Evolutionary conservation across 352 stramenopile genomes (phyloP).

Genomic region (Pythium diclinum): DNA sequence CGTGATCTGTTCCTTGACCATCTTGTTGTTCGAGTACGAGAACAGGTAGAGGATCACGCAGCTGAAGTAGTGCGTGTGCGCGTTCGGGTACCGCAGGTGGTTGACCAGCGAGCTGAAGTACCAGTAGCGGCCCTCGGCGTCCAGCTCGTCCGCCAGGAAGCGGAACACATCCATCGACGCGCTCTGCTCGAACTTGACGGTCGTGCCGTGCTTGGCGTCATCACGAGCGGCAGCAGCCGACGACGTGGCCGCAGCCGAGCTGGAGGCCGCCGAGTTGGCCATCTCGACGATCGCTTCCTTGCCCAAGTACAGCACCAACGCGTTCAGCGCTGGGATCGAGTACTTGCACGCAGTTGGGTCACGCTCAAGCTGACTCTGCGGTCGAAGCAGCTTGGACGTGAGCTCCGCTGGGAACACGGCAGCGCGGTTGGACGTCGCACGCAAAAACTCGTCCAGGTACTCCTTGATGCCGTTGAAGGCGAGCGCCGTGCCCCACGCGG

Average conservation of each 20-base stretch:
- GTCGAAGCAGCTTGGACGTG: slow-evolving; percentile 70
- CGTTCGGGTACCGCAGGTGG: slow-evolving; percentile 98
- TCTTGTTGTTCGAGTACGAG: slow-evolving; percentile 94
- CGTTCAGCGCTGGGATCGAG: slow-evolving; percentile 94
- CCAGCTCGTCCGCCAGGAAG: slow-evolving; percentile 94
- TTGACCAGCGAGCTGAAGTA: slow-evolving; percentile 98
- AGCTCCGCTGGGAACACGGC: slow-evolving; percentile 86
- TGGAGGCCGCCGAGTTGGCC: slow-evolving; percentile 40
- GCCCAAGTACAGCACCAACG: slow-evolving; percentile 80
- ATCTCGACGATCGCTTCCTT: slow-evolving; percentile 86
- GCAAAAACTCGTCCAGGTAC: slow-evolving; percentile 96
- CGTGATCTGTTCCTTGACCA: slow-evolving; percentile 98
- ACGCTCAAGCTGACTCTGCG: slow-evolving; percentile 57
- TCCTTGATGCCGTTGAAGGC: slow-evolving; percentile 87
- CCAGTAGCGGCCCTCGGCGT: slow-evolving; percentile 96
- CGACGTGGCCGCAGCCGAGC: slow-evolving; percentile 1
- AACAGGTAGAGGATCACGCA: slow-evolving; percentile 99
- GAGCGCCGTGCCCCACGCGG: slow-evolving; percentile 93
- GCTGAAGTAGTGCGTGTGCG: slow-evolving; percentile 99
- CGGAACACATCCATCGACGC: slow-evolving; percentile 94
- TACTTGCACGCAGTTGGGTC: slow-evolving; percentile 76
- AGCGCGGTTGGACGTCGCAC: slow-evolving; percentile 79
- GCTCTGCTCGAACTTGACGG: slow-evolving; percentile 81
- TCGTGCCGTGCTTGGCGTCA: slow-evolving; percentile 38
- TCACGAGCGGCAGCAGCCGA: slow-evolving; percentile 16